phyloP scores from a whole-genome alignment of 164 flowering plant species.

The Tinospora cordifolia region DNA sequence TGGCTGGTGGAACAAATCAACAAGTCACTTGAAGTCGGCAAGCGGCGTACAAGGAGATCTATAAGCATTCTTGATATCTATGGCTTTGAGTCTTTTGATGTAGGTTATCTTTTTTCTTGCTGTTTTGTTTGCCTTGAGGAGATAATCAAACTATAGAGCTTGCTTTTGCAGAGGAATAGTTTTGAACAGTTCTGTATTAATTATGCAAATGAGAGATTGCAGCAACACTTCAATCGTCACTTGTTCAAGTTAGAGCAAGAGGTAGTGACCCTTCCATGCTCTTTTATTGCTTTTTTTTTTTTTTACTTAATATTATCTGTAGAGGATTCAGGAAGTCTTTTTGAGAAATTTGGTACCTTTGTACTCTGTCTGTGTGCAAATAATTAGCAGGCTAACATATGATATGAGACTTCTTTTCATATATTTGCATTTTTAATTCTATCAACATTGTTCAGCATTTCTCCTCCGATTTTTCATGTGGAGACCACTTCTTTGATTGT shows the following conservation, averaged over 20 bases:
- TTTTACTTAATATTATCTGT: no score
- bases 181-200: no score
- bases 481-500: neutral
- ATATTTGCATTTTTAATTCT: no score
- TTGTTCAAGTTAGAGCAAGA: constrained; percentile 97
- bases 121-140: neutral
- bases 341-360: no score
- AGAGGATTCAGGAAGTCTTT: no score
- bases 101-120: constrained; percentile 23
- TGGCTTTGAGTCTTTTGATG: constrained; percentile 96
- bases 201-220: constrained; percentile 97
- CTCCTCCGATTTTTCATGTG: no score
- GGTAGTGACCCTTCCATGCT: constrained; percentile 32
- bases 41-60: constrained; percentile 86
- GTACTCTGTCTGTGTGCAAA: no score
- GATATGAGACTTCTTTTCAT: no score
- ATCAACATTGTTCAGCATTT: no score
- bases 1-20: constrained; percentile 96
- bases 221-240: constrained; percentile 96
- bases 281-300: no score
- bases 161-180: constrained; percentile 71
- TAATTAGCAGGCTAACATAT: no score
- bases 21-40: constrained; percentile 88
- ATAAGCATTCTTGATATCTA: constrained; percentile 98
- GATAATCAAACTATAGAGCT: neutral